Evolutionary conservation across 2,329 filamentous ascomycete species (phyloP).

Genomic region (Colletotrichum orbiculare): DNA sequence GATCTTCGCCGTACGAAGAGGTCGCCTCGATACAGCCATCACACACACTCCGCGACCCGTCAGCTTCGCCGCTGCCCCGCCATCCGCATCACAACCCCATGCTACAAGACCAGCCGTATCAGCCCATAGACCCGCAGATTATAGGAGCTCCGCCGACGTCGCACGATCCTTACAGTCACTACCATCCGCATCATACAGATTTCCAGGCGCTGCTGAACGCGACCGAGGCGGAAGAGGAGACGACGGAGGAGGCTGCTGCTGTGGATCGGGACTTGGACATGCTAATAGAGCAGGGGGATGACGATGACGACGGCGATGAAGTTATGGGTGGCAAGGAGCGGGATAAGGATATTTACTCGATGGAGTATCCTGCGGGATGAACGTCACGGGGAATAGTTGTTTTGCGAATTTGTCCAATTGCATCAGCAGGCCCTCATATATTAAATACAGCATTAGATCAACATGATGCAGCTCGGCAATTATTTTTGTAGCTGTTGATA

Average conservation of each 20-base stretch:
- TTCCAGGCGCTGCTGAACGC: conserved; percentile 66
- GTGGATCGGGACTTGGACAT: conserved; percentile 64
- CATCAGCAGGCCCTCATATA: background rate
- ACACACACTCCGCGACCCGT: conserved; percentile 47
- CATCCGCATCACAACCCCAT: conserved; percentile 48
- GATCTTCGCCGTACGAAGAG: conserved; percentile 57
- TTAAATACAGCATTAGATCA: background rate
- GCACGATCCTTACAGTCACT: conserved; percentile 53
- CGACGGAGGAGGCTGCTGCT: conserved; percentile 50
- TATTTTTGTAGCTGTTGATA: too few species aligned
- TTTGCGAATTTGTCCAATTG: background rate
- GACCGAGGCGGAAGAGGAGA: conserved; percentile 48
- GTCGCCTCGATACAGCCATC: conserved; percentile 57
- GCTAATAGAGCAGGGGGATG: conserved; percentile 60
- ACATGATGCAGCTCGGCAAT: too few species aligned
- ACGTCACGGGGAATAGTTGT: background rate
- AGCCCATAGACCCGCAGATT: conserved; percentile 71
- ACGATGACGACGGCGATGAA: conserved; percentile 52
- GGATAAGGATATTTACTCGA: conserved; percentile 29
- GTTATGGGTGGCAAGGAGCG: conserved; percentile 31
- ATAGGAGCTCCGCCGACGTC: conserved; percentile 55
- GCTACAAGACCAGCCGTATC: conserved; percentile 52
- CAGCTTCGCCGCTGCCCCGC: conserved; percentile 41
- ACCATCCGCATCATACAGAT: conserved; percentile 52
- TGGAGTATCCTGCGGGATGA: conserved; percentile 14